Conservation (phyloP, 108 stramenopile genomes). For the Cyclotella choctawhatcheeana region DNA sequence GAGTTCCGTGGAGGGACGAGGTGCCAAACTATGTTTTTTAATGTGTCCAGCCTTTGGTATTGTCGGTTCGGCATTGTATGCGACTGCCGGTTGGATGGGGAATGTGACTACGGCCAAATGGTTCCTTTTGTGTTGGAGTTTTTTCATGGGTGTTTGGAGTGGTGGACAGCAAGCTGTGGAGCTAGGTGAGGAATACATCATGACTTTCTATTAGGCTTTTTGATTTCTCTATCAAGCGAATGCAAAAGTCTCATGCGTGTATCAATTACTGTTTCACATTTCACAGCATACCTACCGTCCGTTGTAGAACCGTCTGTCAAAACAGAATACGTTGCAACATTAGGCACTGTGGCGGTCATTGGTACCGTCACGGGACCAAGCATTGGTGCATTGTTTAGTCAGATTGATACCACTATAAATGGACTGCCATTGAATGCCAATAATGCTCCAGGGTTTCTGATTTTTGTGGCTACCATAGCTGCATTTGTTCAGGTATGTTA, state of each 20-base stretch:
- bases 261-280: neutral
- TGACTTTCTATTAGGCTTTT: too few species aligned
- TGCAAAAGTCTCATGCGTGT: neutral
- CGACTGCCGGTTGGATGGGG: conserved; percentile 29
- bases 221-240: neutral
- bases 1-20: too few species aligned
- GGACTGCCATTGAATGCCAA: too few species aligned
- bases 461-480: too few species aligned
- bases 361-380: conserved; percentile 48
- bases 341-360: conserved; percentile 47
- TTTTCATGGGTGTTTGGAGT: conserved; percentile 48
- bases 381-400: conserved; percentile 45
- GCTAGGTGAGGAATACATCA: conserved; percentile 28
- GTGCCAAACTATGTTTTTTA: conserved; percentile 29
- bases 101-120: conserved; percentile 4
- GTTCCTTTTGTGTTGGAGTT: conserved; percentile 33
- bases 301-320: conserved; percentile 28
- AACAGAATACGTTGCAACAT: conserved; percentile 41
- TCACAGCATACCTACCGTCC: conserved; percentile 43
- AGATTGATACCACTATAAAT: neutral
- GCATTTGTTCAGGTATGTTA: too few species aligned
- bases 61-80: conserved; percentile 35
- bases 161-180: conserved; percentile 54
- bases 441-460: too few species aligned
- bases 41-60: conserved; percentile 29